Percentiles rank a stretch among this genome's conserved stretches.
phyloP scores from a whole-genome alignment of 306 rosid genomes.

The Medicago truncatula region MtrunA17r5.0-ANR NC_053045.1:27273501-27274000 shows the following conservation, averaged over 20 bases:
- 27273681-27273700: slow-evolving; percentile 31
- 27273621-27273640: slow-evolving; percentile 26
- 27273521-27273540: not conserved
- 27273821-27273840: slow-evolving; percentile 77
- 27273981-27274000: slow-evolving; percentile 90
- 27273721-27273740: slow-evolving; percentile 38
- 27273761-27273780: slow-evolving; percentile 18
- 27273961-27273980: slow-evolving; percentile 87
- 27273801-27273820: slow-evolving; percentile 35
- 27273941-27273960: slow-evolving; percentile 64
- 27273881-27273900: slow-evolving; percentile 65
- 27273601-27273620: slow-evolving; percentile 7
- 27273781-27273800: slow-evolving; percentile 13
- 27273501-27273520: not conserved
- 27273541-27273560: not conserved
- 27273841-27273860: slow-evolving; percentile 81
- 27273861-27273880: slow-evolving; percentile 74
- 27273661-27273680: slow-evolving; percentile 27
- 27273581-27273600: slow-evolving; percentile 13
- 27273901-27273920: slow-evolving; percentile 70
- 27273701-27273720: slow-evolving; percentile 25
- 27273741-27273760: slow-evolving; percentile 29
- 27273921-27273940: slow-evolving; percentile 83
- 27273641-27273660: slow-evolving; percentile 30
- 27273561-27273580: not conserved